Conservation (phyloP, 371 early-diverging fungal species). For the Mortierella sp. region DNA sequence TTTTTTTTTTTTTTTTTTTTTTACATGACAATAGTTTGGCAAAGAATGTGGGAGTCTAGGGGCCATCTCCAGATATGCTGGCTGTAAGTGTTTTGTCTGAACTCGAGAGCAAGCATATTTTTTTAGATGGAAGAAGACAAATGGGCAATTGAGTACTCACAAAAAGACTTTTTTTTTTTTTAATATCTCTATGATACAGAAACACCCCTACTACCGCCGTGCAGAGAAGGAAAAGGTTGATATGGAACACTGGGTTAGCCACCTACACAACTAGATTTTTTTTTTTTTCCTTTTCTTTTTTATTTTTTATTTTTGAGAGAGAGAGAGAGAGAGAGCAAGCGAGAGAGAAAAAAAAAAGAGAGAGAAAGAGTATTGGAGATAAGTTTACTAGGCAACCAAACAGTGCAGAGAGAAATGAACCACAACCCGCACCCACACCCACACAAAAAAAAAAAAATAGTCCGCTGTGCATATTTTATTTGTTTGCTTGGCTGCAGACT, state of each 20-base stretch:
- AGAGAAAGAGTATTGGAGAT: no score
- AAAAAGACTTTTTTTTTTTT: background rate
- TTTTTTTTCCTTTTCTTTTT: constrained; percentile 2
- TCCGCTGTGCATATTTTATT: no score
- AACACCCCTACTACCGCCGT: constrained; percentile 63
- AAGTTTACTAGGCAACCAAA: no score
- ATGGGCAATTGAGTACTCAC: background rate
- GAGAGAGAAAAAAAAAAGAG: no score
- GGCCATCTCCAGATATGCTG: constrained; percentile 46
- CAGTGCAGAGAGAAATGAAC: no score
- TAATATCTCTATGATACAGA: constrained; percentile 41
- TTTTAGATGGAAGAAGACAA: no score
- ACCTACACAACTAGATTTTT: constrained; percentile 29
- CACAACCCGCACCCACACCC: no score
- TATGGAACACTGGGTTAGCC: constrained; percentile 63
- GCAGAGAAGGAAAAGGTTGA: constrained; percentile 67
- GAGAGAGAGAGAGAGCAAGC: no score
- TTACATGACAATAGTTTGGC: constrained; percentile 34
- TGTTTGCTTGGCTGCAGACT: no score
- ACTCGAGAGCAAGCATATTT: background rate
- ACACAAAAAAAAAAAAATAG: no score
- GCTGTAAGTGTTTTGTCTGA: constrained; percentile 29
- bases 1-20: background rate
- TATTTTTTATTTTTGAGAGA: no score
- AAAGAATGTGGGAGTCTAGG: constrained; percentile 49